A percentile compares a stretch with the other conserved stretches of the same genome.
Conservation (phyloP, 148 eudicot genomes). For the Amaranthus cruentus region DNA sequence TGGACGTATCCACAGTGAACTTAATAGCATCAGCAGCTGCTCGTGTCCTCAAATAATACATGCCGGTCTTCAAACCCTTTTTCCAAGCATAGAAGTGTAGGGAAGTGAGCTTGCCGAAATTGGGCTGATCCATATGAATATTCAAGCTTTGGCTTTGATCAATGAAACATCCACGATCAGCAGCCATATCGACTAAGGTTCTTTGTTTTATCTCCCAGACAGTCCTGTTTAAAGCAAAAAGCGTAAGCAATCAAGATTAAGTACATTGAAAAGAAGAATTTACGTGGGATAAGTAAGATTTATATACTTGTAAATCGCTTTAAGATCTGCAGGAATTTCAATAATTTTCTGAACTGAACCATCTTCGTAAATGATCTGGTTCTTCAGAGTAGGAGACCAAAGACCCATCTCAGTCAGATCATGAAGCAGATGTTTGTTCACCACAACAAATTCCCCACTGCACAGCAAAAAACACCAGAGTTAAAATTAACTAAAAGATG, state of each 20-base stretch:
- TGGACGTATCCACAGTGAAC: slow-evolving; percentile 85
- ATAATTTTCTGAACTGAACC: slow-evolving; percentile 86
- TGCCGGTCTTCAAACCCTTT: slow-evolving; percentile 93
- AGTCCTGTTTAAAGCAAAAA: slow-evolving; percentile 45
- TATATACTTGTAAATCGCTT: slow-evolving; percentile 63
- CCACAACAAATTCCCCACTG: slow-evolving; percentile 99
- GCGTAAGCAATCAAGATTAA: not conserved
- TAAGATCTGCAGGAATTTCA: slow-evolving; percentile 72
- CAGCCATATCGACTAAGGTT: slow-evolving; percentile 79
- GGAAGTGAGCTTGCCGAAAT: slow-evolving; percentile 70
- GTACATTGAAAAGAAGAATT: not conserved
- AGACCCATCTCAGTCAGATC: slow-evolving; percentile 95
- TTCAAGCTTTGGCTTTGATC: slow-evolving; percentile 85
- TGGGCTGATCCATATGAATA: slow-evolving; percentile 77
- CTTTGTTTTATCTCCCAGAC: slow-evolving; percentile 87
- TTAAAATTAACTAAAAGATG: not conserved
- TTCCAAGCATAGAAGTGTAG: slow-evolving; percentile 78
- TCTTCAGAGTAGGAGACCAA: slow-evolving; percentile 81
- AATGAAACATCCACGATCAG: slow-evolving; percentile 67
- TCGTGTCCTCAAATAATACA: slow-evolving; percentile 88
- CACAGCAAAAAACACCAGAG: not conserved
- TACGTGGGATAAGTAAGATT: not conserved
- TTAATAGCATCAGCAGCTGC: slow-evolving; percentile 99
- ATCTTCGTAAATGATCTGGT: slow-evolving; percentile 64
- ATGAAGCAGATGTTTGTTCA: slow-evolving; percentile 90